These are phyloP conservation scores for Plenodomus biglobosus DNA, from an alignment of 2,329 filamentous ascomycete genomes.

Conservation along the genomic window DNA sequence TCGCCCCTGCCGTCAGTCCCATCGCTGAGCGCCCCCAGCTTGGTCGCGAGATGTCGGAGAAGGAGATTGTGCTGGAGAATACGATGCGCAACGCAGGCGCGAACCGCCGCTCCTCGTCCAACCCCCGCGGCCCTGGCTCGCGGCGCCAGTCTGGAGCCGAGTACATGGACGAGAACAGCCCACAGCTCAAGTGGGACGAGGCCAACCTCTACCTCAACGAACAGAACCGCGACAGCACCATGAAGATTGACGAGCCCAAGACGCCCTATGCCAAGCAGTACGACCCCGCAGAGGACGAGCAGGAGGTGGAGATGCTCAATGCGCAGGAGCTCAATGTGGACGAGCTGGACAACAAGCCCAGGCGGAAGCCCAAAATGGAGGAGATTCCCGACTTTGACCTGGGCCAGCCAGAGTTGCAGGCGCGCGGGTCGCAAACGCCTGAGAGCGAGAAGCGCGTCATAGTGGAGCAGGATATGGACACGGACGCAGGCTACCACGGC, in stretches of 20 bases:
- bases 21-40: conserved; percentile 45
- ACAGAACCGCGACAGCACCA: conserved; percentile 90
- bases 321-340: conserved; percentile 70
- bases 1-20: conserved; percentile 37
- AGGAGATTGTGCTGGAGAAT: conserved; percentile 91
- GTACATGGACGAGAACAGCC: conserved; percentile 61
- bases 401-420: conserved; percentile 77
- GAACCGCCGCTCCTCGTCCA: conserved; percentile 78
- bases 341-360: conserved; percentile 61
- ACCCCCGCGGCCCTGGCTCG: conserved; percentile 65
- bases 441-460: conserved; percentile 75
- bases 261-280: conserved; percentile 94
- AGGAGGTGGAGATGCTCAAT: conserved; percentile 67
- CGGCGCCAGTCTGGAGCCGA: conserved; percentile 67
- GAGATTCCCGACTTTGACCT: conserved; percentile 92
- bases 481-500: conserved; percentile 55
- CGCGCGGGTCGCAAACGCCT: conserved; percentile 38
- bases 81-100: conserved; percentile 92
- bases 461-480: conserved; percentile 60
- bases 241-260: conserved; percentile 99
- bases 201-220: conserved; percentile 96
- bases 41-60: conserved; percentile 64
- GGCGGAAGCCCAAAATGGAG: conserved; percentile 56
- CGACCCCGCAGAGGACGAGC: conserved; percentile 84
- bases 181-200: conserved; percentile 96